A percentile compares a stretch with the other conserved stretches of the same genome.
Conservation (phyloP, 2,329 filamentous ascomycete genomes). For the Aotearoamyces nothofagi region DNA sequence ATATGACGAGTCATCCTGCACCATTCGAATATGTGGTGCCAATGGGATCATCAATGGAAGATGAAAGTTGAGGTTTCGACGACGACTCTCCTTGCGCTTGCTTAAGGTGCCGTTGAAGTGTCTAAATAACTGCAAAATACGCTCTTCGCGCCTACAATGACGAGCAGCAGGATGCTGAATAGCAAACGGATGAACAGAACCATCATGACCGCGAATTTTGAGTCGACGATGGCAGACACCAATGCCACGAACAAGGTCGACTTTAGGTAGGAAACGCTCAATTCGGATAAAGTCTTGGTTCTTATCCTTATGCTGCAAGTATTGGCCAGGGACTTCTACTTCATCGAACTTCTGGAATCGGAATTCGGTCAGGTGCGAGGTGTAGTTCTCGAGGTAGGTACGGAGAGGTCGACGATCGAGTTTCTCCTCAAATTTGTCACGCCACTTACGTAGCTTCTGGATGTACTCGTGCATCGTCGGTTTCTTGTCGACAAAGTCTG, state of each 20-base stretch:
- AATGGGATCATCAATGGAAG: constrained; percentile 91
- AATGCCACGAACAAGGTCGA: constrained; percentile 82
- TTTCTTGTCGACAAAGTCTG: constrained; percentile 90
- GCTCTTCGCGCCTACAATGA: constrained; percentile 85
- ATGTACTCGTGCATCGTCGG: constrained; percentile 99
- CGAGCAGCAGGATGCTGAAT: constrained; percentile 90
- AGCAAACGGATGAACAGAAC: constrained; percentile 90
- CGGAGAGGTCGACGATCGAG: constrained; percentile 64
- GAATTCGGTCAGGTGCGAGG: constrained; percentile 89
- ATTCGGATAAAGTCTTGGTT: constrained; percentile 98
- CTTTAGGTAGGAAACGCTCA: constrained; percentile 87
- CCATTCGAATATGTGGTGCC: constrained; percentile 84
- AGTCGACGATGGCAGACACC: constrained; percentile 84
- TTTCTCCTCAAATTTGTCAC: constrained; percentile 96
- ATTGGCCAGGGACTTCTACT: constrained; percentile 94
- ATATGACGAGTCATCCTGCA: constrained; percentile 90
- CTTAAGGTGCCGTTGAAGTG: constrained; percentile 88
- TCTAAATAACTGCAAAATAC: constrained; percentile 89
- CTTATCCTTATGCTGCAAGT: constrained; percentile 94
- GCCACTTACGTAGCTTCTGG: constrained; percentile 87
- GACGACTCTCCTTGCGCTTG: constrained; percentile 88
- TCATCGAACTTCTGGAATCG: constrained; percentile 97
- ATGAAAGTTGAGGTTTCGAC: constrained; percentile 90
- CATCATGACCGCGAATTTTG: constrained; percentile 94
- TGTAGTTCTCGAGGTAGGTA: constrained; percentile 57